phyloP scores from a whole-genome alignment of 2,329 filamentous ascomycete species.

The Curvularia spicifera region DNA sequence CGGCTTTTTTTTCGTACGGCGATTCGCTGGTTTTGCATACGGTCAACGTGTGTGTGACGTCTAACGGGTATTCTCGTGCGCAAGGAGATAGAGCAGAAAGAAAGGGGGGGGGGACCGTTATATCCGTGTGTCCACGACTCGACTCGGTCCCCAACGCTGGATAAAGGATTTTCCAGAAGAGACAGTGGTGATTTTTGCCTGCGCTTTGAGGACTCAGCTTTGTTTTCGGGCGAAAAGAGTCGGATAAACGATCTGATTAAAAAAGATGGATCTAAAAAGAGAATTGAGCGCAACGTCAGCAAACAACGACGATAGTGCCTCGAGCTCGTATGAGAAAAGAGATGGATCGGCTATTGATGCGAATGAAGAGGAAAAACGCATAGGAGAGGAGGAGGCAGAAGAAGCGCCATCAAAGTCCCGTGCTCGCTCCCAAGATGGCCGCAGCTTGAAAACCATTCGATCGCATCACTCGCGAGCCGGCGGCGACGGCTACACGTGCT shows the following conservation, averaged over 20 bases:
- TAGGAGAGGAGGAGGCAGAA: constrained; percentile 12
- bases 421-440: constrained; percentile 25
- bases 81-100: no score
- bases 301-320: constrained; percentile 16
- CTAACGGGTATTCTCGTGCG: no score
- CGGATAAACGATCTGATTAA: background rate
- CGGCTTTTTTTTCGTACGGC: no score
- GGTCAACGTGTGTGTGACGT: no score
- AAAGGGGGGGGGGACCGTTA: no score
- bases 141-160: no score
- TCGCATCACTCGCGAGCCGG: constrained; percentile 48
- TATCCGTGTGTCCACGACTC: no score
- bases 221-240: no score
- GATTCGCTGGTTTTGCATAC: no score
- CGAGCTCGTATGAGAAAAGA: constrained; percentile 25
- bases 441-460: constrained; percentile 26
- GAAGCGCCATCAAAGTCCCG: constrained; percentile 2
- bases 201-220: no score
- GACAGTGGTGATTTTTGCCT: no score
- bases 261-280: background rate
- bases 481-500: constrained; percentile 49
- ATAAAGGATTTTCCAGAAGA: no score
- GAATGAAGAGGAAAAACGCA: constrained; percentile 23
- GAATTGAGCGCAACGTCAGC: constrained; percentile 16
- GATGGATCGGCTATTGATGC: constrained; percentile 7